Evolutionary conservation across 1,284 basidiomycete genomes (phyloP).

Genomic region (Trametes pubescens): DNA sequence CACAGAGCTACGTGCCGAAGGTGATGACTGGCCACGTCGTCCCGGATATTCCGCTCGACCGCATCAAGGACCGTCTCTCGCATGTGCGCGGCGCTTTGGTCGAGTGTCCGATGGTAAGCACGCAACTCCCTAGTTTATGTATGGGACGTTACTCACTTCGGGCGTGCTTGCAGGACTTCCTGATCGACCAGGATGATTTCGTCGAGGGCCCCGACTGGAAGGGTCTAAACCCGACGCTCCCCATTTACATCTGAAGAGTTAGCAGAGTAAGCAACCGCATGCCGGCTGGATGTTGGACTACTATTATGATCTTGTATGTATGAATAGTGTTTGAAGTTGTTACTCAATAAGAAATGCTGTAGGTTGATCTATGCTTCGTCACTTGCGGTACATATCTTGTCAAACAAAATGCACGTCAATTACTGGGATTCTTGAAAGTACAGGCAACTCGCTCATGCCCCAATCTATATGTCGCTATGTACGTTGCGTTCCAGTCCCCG

Average conservation of each 20-base stretch:
- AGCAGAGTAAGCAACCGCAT: no score
- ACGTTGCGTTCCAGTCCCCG: no score
- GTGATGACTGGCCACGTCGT: slow-evolving; percentile 86
- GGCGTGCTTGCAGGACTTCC: slow-evolving; percentile 69
- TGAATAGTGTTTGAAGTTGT: background rate
- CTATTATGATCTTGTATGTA: background rate
- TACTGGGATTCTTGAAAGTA: no score
- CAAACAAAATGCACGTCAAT: no score
- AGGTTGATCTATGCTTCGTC: background rate
- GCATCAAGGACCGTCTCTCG: slow-evolving; percentile 78
- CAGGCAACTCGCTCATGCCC: no score
- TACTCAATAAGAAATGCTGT: background rate
- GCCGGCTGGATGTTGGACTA: background rate
- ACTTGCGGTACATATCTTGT: no score
- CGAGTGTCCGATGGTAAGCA: slow-evolving; percentile 74
- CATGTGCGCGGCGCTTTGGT: slow-evolving; percentile 79
- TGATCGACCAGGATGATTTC: slow-evolving; percentile 80
- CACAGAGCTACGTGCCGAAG: slow-evolving; percentile 74
- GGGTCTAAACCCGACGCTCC: slow-evolving; percentile 78
- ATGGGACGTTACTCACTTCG: background rate
- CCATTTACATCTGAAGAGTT: slow-evolving; percentile 70
- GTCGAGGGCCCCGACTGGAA: slow-evolving; percentile 76
- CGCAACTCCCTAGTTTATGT: slow-evolving; percentile 1
- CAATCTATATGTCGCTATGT: no score
- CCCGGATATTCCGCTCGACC: slow-evolving; percentile 65